A percentile compares a stretch with the other conserved stretches of the same genome.
Conservation (phyloP, 164 flowering plant species). For the Stephania cephalantha region DNA sequence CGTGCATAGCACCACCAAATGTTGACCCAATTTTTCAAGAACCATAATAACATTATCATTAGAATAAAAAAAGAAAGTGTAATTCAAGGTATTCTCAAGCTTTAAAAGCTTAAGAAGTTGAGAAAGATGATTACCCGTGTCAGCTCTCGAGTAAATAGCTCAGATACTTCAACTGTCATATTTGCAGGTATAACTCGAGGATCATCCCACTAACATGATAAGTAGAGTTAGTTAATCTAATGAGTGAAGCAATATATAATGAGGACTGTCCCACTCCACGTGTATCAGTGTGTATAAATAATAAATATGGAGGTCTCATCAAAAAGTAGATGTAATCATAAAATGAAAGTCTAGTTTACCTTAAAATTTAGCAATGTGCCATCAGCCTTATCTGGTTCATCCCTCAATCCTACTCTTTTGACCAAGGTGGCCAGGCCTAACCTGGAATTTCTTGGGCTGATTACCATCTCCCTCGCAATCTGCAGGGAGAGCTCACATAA, state of each 20-base stretch:
- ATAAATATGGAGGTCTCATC: no score
- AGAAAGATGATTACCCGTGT: slow-evolving; percentile 55
- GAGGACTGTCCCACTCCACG: no score
- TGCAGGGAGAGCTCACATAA: slow-evolving; percentile 21
- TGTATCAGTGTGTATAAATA: background rate
- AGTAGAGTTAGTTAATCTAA: slow-evolving; percentile 12
- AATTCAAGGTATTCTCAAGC: background rate
- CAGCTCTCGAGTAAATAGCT: slow-evolving; percentile 84
- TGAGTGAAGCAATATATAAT: background rate
- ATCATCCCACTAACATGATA: slow-evolving; percentile 81
- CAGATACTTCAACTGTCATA: slow-evolving; percentile 87
- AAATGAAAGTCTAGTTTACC: slow-evolving; percentile 30
- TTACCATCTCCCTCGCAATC: slow-evolving; percentile 99
- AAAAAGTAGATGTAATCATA: background rate
- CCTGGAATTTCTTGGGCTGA: slow-evolving; percentile 80
- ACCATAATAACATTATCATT: background rate
- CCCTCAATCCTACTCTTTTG: slow-evolving; percentile 49
- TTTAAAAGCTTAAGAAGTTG: background rate
- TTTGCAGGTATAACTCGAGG: slow-evolving; percentile 71
- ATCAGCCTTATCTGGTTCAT: slow-evolving; percentile 65
- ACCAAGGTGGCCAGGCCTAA: slow-evolving; percentile 67
- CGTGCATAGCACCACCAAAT: background rate
- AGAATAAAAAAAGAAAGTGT: background rate
- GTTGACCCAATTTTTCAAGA: background rate
- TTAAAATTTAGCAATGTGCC: slow-evolving; percentile 68